A percentile compares a stretch with the other conserved stretches of the same genome.
Conservation (phyloP, 306 rosid genomes). For the Cucumis hystrix region DNA sequence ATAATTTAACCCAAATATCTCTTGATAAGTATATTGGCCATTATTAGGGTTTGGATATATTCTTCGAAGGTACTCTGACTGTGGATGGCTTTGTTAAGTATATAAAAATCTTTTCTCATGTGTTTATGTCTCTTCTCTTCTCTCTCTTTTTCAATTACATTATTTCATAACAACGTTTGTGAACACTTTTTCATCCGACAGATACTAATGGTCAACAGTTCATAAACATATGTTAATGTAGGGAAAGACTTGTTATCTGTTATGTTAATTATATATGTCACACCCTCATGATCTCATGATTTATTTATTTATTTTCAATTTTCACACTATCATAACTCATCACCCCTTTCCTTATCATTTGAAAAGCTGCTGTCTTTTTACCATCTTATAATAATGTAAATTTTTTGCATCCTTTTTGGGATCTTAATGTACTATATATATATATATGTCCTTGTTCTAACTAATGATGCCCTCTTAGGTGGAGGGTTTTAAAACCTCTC, state of each 20-base stretch:
- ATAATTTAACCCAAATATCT: background rate
- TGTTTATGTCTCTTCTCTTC: background rate
- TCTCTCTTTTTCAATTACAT: background rate
- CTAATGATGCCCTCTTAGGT: too few relatives aligned
- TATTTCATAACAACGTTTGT: background rate
- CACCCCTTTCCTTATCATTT: background rate
- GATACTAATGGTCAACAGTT: background rate
- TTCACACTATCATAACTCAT: background rate
- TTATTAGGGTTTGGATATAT: background rate
- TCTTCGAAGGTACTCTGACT: background rate
- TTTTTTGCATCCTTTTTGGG: background rate
- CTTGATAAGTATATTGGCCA: background rate
- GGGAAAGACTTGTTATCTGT: background rate
- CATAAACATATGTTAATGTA: background rate
- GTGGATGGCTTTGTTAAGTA: background rate
- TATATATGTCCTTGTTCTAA: too few relatives aligned
- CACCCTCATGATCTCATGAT: background rate
- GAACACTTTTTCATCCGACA: background rate
- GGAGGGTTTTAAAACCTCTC: too few relatives aligned
- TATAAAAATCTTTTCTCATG: background rate
- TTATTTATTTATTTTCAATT: background rate
- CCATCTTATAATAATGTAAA: background rate
- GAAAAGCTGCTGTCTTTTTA: background rate
- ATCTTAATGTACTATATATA: background rate
- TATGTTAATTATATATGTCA: background rate